phyloP scores from a whole-genome alignment of 768 basidiomycete genomes.

The Pholiota conissans region DNA sequence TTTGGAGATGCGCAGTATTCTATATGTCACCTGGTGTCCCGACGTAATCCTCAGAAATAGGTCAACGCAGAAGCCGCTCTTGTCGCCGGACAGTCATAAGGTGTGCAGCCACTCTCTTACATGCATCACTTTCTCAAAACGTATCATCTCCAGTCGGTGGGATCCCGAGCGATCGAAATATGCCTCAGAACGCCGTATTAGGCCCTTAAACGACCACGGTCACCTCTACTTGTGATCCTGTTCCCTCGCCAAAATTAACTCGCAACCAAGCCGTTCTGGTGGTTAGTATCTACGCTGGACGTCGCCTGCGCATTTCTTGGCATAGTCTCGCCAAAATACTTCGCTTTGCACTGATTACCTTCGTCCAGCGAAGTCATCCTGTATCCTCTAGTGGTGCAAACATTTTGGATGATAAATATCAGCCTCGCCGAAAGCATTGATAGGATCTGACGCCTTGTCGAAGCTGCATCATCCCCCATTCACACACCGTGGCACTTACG shows the following conservation, averaged over 20 bases:
- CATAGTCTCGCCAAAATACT: background rate
- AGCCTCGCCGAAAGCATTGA: background rate
- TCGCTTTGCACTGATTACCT: background rate
- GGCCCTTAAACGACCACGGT: background rate
- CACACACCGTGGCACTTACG: background rate
- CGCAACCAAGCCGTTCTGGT: background rate
- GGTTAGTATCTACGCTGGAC: background rate
- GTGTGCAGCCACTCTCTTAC: background rate
- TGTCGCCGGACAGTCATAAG: background rate
- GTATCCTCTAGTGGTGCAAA: background rate
- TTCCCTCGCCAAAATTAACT: slow-evolving; percentile 5
- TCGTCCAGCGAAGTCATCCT: background rate
- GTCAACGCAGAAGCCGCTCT: background rate
- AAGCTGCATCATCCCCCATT: background rate
- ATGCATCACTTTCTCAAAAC: background rate
- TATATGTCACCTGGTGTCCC: background rate
- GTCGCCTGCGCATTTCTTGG: background rate
- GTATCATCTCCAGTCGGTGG: background rate
- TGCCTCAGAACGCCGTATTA: background rate
- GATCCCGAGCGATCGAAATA: background rate
- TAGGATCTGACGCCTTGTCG: background rate
- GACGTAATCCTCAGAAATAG: background rate
- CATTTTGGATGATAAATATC: background rate
- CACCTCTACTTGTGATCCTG: background rate
- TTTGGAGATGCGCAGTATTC: too few relatives aligned